These are phyloP conservation scores for Bacidia rubella DNA, from an alignment of 495 filamentous ascomycete genomes.

Conservation along the genomic window DNA sequence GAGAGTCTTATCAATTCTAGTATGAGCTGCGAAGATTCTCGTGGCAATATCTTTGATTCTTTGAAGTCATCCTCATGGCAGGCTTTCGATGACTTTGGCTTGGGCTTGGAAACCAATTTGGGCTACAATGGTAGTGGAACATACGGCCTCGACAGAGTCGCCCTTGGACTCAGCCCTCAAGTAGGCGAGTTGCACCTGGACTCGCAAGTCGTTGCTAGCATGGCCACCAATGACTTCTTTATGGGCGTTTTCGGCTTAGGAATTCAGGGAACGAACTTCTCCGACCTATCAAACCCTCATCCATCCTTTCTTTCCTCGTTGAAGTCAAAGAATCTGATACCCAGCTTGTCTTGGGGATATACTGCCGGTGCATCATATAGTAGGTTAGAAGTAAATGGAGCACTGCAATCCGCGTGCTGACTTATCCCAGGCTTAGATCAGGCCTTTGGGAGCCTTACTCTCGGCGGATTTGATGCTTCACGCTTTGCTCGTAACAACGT, in stretches of 20 bases:
- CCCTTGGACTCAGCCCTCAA: conserved; percentile 17
- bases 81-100: conserved; percentile 14
- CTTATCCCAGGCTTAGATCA: too few species aligned
- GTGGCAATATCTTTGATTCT: conserved; percentile 23
- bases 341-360: conserved; percentile 21
- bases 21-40: conserved; percentile 16
- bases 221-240: conserved; percentile 22
- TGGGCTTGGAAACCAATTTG: conserved; percentile 15
- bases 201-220: conserved; percentile 17
- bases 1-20: conserved; percentile 24
- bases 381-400: conserved; percentile 25
- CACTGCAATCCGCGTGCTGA: too few species aligned
- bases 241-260: conserved; percentile 21
- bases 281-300: conserved; percentile 13
- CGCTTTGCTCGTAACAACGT: conserved; percentile 35
- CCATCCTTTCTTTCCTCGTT: conserved; percentile 20
- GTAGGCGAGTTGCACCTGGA: conserved; percentile 10
- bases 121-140: conserved; percentile 21
- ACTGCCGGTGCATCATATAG: conserved; percentile 23
- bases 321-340: conserved; percentile 11
- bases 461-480: conserved; percentile 42
- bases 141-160: conserved; percentile 22
- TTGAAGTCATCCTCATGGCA: conserved; percentile 20
- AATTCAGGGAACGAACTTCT: conserved; percentile 20
- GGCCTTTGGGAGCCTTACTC: conserved; percentile 35